phyloP scores from a whole-genome alignment of 2,329 filamentous ascomycete species.

The Lasiodiplodia sp. region DNA sequence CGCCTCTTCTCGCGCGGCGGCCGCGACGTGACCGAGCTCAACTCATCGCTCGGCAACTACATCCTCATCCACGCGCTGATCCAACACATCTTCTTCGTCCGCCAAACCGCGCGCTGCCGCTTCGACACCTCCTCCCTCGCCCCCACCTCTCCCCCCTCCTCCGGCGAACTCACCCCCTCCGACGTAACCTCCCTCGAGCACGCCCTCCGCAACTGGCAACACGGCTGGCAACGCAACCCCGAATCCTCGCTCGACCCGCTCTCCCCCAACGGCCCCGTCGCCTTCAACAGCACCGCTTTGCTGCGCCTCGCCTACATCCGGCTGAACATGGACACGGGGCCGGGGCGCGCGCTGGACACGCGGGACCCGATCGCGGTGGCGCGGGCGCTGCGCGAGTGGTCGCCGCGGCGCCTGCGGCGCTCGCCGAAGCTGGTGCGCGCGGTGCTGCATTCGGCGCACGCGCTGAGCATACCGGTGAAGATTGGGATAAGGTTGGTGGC shows the following conservation, averaged over 20 bases:
- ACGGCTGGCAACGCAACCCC: slow-evolving; percentile 49
- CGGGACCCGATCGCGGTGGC: slow-evolving; percentile 70
- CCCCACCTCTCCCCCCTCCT: slow-evolving; percentile 33
- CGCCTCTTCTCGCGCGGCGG: slow-evolving; percentile 44
- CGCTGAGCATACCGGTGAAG: slow-evolving; percentile 71
- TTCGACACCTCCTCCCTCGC: slow-evolving; percentile 36
- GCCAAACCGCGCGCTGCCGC: slow-evolving; percentile 55
- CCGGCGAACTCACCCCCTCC: slow-evolving; percentile 42
- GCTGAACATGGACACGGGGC: slow-evolving; percentile 68
- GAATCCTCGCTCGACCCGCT: slow-evolving; percentile 58
- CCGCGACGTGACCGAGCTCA: slow-evolving; percentile 42
- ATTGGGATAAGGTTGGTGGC: slow-evolving; percentile 51
- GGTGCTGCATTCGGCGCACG: slow-evolving; percentile 72
- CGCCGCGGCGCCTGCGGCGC: slow-evolving; percentile 55
- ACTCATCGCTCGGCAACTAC: slow-evolving; percentile 65
- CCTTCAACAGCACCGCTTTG: slow-evolving; percentile 70
- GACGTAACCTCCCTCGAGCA: slow-evolving; percentile 54
- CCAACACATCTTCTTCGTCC: slow-evolving; percentile 74
- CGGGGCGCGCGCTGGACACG: slow-evolving; percentile 69
- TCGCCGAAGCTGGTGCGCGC: slow-evolving; percentile 68
- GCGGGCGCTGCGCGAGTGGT: slow-evolving; percentile 65
- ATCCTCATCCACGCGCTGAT: slow-evolving; percentile 75
- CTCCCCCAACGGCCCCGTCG: slow-evolving; percentile 66
- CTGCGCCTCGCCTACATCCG: slow-evolving; percentile 69
- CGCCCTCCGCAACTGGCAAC: slow-evolving; percentile 53